Evolutionary conservation across 2,329 filamentous ascomycete species (phyloP), one percentile per base, ranked within the genome.

Genomic region (Xylariaceae sp.): DNA sequence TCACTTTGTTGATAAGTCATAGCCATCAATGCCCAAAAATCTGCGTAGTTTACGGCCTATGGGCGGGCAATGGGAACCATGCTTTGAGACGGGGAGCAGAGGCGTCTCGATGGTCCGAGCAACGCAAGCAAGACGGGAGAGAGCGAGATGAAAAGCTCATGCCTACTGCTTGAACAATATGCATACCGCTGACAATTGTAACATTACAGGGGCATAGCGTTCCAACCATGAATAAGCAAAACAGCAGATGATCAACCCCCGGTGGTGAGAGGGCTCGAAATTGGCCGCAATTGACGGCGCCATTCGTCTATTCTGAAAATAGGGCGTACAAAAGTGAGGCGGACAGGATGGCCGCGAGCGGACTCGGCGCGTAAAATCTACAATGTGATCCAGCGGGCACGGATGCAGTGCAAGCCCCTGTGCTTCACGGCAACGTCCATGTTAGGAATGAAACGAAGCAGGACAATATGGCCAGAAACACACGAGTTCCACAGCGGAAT

Each of bases 301-400:
- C 49, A 59, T 59, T 59, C 56, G 54, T 47, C 45, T 54, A 43
- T 42, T 36, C 21, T 34, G 44, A 51, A 65, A 65, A 65, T 49
- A 60, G 63, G 64, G 64, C 63, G 61, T 56, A 51, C 57, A 65
- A 34, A n/a, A 66, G 64, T 65, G 64, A 66, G 64, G 64, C 64
- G 64, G 60, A 63, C 62, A 57, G 56, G 52, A 47, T 56, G 61
- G 60, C 59, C 54, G 55, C 54, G 58, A 61, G 59, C 52, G 61
- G 61, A 60, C 60, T 61, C 58, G 59, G 57, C 58, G 58, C 59
- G 22, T 43, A 34, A 34, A n/a, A 60, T 60, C 55, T 57, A 61
- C 57, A 58, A 51, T 36, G 53, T 43, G 41, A 55, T 54, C 47
- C 50, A 61, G 42, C 49, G 49, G 51, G 60, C 59, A 54, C 49